phyloP scores from a whole-genome alignment of 208 protist genomes.

The Trypanosomatidae sp. region DNA sequence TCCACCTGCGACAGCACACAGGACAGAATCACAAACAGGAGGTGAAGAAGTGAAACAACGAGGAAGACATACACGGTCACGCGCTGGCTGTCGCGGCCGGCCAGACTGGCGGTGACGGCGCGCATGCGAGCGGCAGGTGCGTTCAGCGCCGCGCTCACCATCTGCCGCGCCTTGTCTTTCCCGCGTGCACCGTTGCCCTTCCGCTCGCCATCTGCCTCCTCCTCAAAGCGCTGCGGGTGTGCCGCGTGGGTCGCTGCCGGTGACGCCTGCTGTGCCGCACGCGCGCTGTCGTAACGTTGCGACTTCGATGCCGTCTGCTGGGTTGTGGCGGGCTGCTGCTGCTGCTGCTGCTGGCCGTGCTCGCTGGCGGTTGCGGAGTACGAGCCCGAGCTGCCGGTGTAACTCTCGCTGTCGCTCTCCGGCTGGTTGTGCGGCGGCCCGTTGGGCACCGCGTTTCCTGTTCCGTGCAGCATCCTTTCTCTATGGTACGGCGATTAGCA shows the following conservation, averaged over 20 bases:
- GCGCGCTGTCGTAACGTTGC: too few species aligned
- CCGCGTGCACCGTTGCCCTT: background rate
- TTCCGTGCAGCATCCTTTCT: too few species aligned
- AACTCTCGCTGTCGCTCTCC: constrained; percentile 26
- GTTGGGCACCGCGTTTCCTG: constrained; percentile 23
- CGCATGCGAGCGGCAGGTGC: constrained; percentile 16
- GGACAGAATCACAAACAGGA: constrained; percentile 64
- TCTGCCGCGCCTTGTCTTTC: constrained; percentile 15
- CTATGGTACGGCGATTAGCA: too few species aligned
- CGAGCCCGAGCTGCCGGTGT: constrained; percentile 18
- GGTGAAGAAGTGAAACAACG: constrained; percentile 32
- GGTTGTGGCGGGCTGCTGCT: too few species aligned
- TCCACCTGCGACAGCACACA: constrained; percentile 77
- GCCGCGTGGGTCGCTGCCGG: background rate
- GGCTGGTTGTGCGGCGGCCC: background rate
- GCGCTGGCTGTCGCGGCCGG: constrained; percentile 38
- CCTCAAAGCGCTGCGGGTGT: background rate
- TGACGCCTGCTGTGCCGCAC: background rate
- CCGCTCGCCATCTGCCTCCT: background rate
- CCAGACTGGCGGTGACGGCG: constrained; percentile 9
- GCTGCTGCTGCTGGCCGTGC: background rate
- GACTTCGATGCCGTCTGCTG: too few species aligned
- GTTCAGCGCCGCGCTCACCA: constrained; percentile 12
- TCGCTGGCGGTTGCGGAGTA: constrained; percentile 15
- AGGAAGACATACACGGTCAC: constrained; percentile 49